A percentile compares a stretch with the other conserved stretches of the same genome.
Conservation (phyloP, 352 stramenopile species). For the Phytophthora cajani region DNA sequence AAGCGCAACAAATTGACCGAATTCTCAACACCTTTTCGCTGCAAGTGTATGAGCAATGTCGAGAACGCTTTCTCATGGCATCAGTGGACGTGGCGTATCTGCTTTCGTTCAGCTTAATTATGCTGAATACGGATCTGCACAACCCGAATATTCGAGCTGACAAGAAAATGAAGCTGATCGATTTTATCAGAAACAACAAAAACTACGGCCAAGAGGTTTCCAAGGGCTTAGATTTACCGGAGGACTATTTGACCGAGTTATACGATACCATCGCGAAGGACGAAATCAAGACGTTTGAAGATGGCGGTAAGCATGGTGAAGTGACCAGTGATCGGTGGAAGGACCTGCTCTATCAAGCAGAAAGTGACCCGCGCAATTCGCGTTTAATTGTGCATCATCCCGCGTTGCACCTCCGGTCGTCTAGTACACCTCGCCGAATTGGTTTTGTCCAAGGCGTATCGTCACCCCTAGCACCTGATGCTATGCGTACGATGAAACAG, state of each 20-base stretch:
- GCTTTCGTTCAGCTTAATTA: conserved; percentile 90
- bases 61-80: conserved; percentile 86
- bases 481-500: conserved; percentile 36
- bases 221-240: conserved; percentile 65
- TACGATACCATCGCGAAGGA: conserved; percentile 78
- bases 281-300: conserved; percentile 86
- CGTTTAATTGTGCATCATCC: conserved; percentile 67
- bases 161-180: conserved; percentile 87
- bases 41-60: conserved; percentile 84
- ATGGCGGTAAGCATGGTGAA: conserved; percentile 78
- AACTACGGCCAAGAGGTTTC: conserved; percentile 91
- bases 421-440: conserved; percentile 31
- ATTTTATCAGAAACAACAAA: conserved; percentile 92
- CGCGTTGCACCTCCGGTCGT: conserved; percentile 33
- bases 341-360: conserved; percentile 75
- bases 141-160: conserved; percentile 86
- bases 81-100: conserved; percentile 91
- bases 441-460: conserved; percentile 10
- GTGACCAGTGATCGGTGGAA: conserved; percentile 84
- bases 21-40: conserved; percentile 89
- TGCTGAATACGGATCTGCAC: conserved; percentile 90
- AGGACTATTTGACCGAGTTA: conserved; percentile 77
- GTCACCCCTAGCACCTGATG: conserved; percentile 26
- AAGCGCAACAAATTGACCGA: conserved; percentile 90
- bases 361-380: conserved; percentile 66